Conservation (phyloP, 2,329 filamentous ascomycete species). For the Penicillium sclerotigenum region DNA sequence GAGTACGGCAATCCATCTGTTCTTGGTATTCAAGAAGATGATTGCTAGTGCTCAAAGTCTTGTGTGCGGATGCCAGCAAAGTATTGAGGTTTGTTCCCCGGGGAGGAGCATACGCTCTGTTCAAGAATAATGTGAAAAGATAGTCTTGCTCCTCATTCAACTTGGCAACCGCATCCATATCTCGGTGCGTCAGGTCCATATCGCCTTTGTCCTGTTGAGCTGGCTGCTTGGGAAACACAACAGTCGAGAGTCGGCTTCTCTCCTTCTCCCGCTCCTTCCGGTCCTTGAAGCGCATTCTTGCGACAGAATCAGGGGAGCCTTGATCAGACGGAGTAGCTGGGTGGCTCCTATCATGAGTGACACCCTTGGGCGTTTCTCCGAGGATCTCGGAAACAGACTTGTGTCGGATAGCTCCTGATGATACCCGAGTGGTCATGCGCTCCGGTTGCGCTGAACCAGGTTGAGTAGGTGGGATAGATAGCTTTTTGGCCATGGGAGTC, state of each 20-base stretch:
- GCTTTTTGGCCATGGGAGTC: constrained; percentile 18
- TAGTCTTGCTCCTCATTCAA: constrained; percentile 55
- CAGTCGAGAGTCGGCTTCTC: constrained; percentile 65
- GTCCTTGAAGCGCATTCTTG: constrained; percentile 46
- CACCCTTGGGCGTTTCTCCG: constrained; percentile 53
- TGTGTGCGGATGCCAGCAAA: constrained; percentile 77
- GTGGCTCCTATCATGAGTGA: constrained; percentile 34
- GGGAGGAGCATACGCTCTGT: constrained; percentile 55
- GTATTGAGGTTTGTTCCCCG: constrained; percentile 59
- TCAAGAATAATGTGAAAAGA: constrained; percentile 62
- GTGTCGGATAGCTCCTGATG: constrained; percentile 66
- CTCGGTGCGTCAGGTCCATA: constrained; percentile 38
- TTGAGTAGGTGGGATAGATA: constrained; percentile 19
- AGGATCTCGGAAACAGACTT: constrained; percentile 73
- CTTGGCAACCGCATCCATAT: constrained; percentile 48
- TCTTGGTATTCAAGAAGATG: constrained; percentile 80
- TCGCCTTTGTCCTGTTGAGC: constrained; percentile 48
- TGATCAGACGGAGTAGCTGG: constrained; percentile 23
- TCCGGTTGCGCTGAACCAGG: constrained; percentile 41
- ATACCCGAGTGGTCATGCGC: constrained; percentile 66
- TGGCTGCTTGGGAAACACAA: constrained; percentile 72
- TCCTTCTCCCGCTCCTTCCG: constrained; percentile 58
- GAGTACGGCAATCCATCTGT: constrained; percentile 78
- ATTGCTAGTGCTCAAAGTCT: constrained; percentile 83
- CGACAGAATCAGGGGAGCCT: constrained; percentile 32